Evolutionary conservation across 106 monocot genomes (phyloP).

Genomic region (Platanthera zijinensis): DNA sequence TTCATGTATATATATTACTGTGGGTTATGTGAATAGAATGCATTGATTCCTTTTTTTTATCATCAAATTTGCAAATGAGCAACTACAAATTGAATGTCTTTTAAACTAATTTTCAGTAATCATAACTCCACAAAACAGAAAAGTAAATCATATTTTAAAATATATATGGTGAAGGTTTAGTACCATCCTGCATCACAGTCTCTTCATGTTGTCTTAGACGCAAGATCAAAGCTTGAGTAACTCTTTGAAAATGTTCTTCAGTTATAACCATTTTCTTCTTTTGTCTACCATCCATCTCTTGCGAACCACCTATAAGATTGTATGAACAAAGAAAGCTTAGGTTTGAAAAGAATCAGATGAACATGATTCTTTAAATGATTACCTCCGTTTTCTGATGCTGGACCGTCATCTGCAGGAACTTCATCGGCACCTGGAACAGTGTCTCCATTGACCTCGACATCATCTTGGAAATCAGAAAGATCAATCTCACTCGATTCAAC

Average conservation of each 20-base stretch:
- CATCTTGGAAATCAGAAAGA: conserved; percentile 95
- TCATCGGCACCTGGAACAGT: conserved; percentile 26
- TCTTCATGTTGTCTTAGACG: conserved; percentile 88
- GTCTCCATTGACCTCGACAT: conserved; percentile 25
- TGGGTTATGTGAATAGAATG: too few relatives aligned
- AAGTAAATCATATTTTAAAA: neutral
- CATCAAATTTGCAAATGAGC: neutral
- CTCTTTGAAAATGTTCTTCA: conserved; percentile 85
- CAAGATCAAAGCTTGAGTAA: conserved; percentile 82
- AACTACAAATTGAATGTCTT: neutral
- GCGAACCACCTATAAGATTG: conserved; percentile 25
- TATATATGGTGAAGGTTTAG: conserved; percentile 1
- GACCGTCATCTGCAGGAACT: conserved; percentile 24
- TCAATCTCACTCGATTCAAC: conserved; percentile 98
- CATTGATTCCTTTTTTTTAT: neutral
- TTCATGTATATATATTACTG: too few relatives aligned
- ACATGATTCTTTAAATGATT: conserved; percentile 1
- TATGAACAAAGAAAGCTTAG: neutral
- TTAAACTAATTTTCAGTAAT: neutral
- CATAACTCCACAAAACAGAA: neutral
- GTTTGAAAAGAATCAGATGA: neutral
- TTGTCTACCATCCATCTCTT: conserved; percentile 23
- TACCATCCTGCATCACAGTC: conserved; percentile 71
- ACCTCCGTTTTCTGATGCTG: conserved; percentile 47
- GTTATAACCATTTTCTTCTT: conserved; percentile 76